Evolutionary conservation across 1,139 yeast species (phyloP).

Genomic region (Saccharomycopsis hybrid): DNA sequence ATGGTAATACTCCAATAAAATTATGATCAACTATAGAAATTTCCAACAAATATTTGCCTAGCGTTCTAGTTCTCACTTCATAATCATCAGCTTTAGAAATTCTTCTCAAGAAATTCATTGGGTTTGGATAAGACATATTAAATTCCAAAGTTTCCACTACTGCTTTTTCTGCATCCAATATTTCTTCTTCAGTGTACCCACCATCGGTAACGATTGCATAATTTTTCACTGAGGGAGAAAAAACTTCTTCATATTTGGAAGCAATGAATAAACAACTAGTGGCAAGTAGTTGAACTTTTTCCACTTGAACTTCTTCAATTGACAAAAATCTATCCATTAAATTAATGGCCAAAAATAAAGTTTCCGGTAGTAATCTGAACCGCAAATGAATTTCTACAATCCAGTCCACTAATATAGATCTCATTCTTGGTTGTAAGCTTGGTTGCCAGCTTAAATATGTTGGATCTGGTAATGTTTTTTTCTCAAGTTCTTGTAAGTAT

Average conservation of each 20-base stretch:
- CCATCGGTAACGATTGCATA: constrained; percentile 86
- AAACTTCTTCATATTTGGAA: constrained; percentile 93
- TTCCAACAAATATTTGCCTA: constrained; percentile 85
- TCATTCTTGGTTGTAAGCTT: constrained; percentile 73
- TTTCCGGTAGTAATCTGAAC: constrained; percentile 84
- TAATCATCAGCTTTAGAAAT: constrained; percentile 93
- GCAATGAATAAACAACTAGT: constrained; percentile 89
- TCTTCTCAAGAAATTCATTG: constrained; percentile 87
- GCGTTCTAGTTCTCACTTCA: constrained; percentile 80
- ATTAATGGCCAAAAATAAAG: constrained; percentile 81
- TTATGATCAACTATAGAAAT: constrained; percentile 73
- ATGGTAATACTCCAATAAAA: constrained; percentile 70
- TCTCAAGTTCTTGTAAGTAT: constrained; percentile 69
- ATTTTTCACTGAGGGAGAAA: constrained; percentile 81
- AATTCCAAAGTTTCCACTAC: constrained; percentile 71
- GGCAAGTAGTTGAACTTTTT: constrained; percentile 82
- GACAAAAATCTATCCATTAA: constrained; percentile 89
- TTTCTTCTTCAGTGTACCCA: constrained; percentile 78
- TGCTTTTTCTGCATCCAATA: constrained; percentile 79
- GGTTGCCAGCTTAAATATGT: constrained; percentile 70
- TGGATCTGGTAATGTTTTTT: constrained; percentile 70
- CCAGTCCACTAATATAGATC: constrained; percentile 93
- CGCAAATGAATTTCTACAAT: constrained; percentile 85
- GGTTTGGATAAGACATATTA: constrained; percentile 85
- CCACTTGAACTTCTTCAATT: constrained; percentile 70